phyloP scores from a whole-genome alignment of 2,329 filamentous ascomycete species.

The Aureobasidium melanogenum region DNA sequence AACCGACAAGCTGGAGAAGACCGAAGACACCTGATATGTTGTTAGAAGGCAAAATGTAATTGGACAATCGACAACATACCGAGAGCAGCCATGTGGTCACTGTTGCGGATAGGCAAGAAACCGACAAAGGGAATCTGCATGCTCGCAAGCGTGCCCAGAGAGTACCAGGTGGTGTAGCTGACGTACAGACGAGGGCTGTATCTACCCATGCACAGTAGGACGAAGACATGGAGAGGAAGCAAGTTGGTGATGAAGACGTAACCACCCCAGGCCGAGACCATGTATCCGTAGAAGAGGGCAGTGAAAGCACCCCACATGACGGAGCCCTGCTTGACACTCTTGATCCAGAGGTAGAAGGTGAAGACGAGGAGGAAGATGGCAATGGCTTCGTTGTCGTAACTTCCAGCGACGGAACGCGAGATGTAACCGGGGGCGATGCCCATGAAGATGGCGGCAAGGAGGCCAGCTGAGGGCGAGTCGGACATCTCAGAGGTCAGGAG shows the following conservation, averaged over 20 bases:
- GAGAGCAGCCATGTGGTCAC: constrained; percentile 95
- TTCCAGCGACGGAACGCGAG: constrained; percentile 92
- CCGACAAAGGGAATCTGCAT: constrained; percentile 99
- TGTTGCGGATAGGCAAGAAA: constrained; percentile 91
- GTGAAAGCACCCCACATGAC: constrained; percentile 94
- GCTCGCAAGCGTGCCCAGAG: constrained; percentile 86
- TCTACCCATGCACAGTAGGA: constrained; percentile 90
- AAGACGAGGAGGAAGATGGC: constrained; percentile 97
- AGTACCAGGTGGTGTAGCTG: constrained; percentile 97
- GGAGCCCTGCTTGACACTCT: constrained; percentile 91
- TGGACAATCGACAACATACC: constrained; percentile 41
- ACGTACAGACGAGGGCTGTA: constrained; percentile 93
- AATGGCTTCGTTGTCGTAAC: constrained; percentile 99
- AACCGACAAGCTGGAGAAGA: constrained; percentile 84
- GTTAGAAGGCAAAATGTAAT: constrained; percentile 19
- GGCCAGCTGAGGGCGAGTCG: constrained; percentile 84
- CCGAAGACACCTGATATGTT: constrained; percentile 56
- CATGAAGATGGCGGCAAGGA: constrained; percentile 93
- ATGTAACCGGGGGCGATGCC: constrained; percentile 97
- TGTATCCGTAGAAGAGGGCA: constrained; percentile 97
- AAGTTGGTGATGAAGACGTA: constrained; percentile 99
- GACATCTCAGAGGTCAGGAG: constrained; percentile 97
- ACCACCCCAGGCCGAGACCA: constrained; percentile 99
- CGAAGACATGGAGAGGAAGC: constrained; percentile 86
- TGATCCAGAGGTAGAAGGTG: constrained; percentile 99